These are phyloP conservation scores for Rhododendron mucronatum DNA, from an alignment of 148 eudicot species.

Conservation along the genomic window DNA sequence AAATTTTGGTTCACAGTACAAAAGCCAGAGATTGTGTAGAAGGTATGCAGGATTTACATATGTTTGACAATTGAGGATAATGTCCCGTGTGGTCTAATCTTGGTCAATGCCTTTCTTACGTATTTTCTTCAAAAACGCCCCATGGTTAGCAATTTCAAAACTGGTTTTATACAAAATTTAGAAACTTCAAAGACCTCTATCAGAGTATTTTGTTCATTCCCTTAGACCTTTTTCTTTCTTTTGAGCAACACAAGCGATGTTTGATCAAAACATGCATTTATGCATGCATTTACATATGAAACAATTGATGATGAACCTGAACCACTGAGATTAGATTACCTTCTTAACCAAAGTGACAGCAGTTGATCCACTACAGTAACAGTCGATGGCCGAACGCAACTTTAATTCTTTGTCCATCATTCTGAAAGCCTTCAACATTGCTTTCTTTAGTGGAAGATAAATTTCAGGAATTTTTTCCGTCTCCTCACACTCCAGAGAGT, in stretches of 20 bases:
- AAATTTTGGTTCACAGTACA: neutral
- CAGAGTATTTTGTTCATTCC: neutral
- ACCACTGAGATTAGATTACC: constrained; percentile 21
- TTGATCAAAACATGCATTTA: neutral
- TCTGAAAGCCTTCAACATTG: constrained; percentile 45
- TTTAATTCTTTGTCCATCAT: constrained; percentile 55
- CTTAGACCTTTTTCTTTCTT: neutral
- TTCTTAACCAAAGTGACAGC: constrained; percentile 47
- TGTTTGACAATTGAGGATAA: neutral
- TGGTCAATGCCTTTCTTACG: neutral
- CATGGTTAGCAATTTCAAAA: neutral
- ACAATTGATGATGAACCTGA: neutral
- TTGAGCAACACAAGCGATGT: neutral
- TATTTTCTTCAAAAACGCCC: neutral
- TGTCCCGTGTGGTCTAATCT: neutral
- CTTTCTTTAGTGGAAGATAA: constrained; percentile 35
- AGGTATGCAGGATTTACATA: neutral
- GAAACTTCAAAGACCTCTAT: neutral
- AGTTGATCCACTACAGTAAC: constrained; percentile 60
- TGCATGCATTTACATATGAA: neutral
- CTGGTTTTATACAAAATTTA: neutral
- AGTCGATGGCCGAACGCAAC: constrained; percentile 42
- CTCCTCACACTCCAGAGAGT: constrained; percentile 32
- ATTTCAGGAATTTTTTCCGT: constrained; percentile 37
- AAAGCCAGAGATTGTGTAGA: neutral